Base-by-base conservation (phyloP, 257 asterid species). In the Plantago ovata region DNA sequence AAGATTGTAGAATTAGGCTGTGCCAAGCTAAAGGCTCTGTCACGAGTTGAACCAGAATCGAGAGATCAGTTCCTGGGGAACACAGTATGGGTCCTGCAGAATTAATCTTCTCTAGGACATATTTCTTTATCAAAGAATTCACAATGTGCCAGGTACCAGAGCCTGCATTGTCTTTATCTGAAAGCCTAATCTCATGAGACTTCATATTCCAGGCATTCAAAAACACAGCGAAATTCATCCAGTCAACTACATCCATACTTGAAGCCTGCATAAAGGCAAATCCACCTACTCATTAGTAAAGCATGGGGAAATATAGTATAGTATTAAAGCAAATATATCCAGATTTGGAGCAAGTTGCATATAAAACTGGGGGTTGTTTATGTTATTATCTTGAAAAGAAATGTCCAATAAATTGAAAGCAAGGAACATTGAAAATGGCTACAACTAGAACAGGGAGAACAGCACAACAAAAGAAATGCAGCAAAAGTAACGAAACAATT, bases 1-100 rank as follows among this genome's bases (percentile, higher is more conserved):
- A 80, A 39, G 96, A 82, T 45, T 82, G 95, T 71, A 89, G 75
- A 52, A 86, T 67, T 51, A 89, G 76, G 66, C 79, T 43, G 62
- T 93, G 95, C 99, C 99, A 93, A 59, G 99, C 74, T 60, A 89
- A 65, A 70, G 99, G 88, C 69, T 93, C 99, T 10, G 94, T 82
- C 13, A 93, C 68, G 61, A 93, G 75, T 66, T 84, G 96, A 48
- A 86, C 95, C 55, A 93, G 66, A 33, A 70, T 48, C 0, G 87
- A 70, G 60, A 93, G 76, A 70, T 78, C 80, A 21, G 56, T 65
- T 21, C 99, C 96, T 11, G 95, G 95, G 56, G 92, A 82, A 42
- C 94, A 71, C 13, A 68, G 24, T 23, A 79, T 14, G 19, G 86
- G 68, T 43, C 95, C 90, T 9, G 67, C 68, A 33, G 87, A 74